These are phyloP conservation scores for thale cress (Arabidopsis thaliana) DNA, from an alignment of 345 rosid species.

Conservation along the genomic window DNA sequence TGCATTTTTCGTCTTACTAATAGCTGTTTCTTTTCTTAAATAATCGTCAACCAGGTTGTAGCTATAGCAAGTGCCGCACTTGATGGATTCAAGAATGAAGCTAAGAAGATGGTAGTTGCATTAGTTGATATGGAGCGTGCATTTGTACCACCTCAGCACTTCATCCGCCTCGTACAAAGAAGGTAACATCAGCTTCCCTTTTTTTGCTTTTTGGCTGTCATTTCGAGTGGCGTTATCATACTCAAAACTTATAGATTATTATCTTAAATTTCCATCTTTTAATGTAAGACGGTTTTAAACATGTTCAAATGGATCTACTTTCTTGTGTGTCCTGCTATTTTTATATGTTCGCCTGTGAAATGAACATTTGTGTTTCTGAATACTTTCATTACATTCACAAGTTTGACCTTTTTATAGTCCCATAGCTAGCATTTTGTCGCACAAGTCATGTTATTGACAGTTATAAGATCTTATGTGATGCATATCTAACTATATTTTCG, in stretches of 20 bases:
- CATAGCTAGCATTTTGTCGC: constrained; percentile 15
- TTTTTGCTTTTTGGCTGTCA: constrained; percentile 12
- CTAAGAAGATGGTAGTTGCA: constrained; percentile 80
- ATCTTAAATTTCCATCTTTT: not conserved
- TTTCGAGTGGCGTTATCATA: constrained; percentile 18
- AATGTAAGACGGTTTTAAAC: not conserved
- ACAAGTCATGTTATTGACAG: constrained; percentile 15
- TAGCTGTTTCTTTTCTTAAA: constrained; percentile 5
- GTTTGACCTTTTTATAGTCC: not conserved
- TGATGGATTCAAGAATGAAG: constrained; percentile 78
- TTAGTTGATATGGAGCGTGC: constrained; percentile 89
- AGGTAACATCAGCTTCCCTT: constrained; percentile 51
- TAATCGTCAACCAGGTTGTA: constrained; percentile 55
- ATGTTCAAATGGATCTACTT: constrained; percentile 19
- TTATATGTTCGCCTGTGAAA: not conserved
- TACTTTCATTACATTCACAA: not conserved
- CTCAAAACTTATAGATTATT: not conserved
- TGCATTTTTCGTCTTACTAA: not conserved
- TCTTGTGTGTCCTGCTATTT: constrained; percentile 8
- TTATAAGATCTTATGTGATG: constrained; percentile 14
- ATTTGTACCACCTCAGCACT: constrained; percentile 88
- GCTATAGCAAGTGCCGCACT: constrained; percentile 76
- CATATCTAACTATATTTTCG: constrained; percentile 17
- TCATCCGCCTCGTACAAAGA: constrained; percentile 80
- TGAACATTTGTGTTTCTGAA: constrained; percentile 4